A percentile compares a stretch with the other conserved stretches of the same genome.
These are phyloP conservation scores for Lenwebbia sp. DNA, from an alignment of 345 rosid genomes.

Conservation along the genomic window DNA sequence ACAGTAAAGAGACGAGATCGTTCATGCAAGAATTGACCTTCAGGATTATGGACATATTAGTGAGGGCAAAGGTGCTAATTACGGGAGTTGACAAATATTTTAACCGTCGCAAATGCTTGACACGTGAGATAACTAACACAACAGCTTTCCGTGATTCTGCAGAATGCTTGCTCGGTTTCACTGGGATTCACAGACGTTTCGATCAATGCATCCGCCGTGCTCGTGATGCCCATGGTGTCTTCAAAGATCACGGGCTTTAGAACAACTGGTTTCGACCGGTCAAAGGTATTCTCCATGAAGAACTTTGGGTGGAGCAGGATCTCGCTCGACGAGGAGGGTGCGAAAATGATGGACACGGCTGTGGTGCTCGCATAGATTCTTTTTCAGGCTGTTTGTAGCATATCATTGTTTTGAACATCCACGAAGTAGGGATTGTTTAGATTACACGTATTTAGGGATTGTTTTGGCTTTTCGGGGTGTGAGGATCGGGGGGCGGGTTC, in stretches of 20 bases:
- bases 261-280: constrained; percentile 56
- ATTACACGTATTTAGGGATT: background rate
- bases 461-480: background rate
- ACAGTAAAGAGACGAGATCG: constrained; percentile 55
- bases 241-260: constrained; percentile 87
- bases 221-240: constrained; percentile 98
- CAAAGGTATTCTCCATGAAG: constrained; percentile 52
- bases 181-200: constrained; percentile 85
- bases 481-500: too few species aligned
- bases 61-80: constrained; percentile 69
- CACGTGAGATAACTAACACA: background rate
- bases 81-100: background rate
- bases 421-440: background rate
- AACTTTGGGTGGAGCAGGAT: constrained; percentile 58
- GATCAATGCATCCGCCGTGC: constrained; percentile 86
- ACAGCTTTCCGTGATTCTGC: constrained; percentile 11
- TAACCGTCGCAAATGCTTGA: background rate
- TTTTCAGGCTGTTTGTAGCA: background rate
- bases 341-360: constrained; percentile 21
- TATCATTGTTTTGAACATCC: background rate
- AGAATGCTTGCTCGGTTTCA: constrained; percentile 61
- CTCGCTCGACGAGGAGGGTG: constrained; percentile 40
- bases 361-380: constrained; percentile 17
- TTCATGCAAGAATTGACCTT: constrained; percentile 37
- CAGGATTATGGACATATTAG: constrained; percentile 42